Evolutionary conservation across 2,329 filamentous ascomycete species (phyloP).

Genomic region (Lecanicillium sp.): DNA sequence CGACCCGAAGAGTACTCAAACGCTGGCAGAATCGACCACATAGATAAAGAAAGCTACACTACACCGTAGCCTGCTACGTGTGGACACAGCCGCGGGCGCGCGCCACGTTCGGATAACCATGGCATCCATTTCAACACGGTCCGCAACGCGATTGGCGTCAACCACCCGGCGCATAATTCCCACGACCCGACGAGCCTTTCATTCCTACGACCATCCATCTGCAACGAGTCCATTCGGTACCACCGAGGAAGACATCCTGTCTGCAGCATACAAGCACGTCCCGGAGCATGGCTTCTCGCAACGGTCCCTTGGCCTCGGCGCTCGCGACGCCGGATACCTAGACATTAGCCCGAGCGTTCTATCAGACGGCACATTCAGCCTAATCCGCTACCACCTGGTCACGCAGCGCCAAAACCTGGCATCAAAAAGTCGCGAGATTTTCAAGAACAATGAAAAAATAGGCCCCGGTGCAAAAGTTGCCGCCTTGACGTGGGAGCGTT

Average conservation of each 20-base stretch:
- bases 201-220: slow-evolving; percentile 62
- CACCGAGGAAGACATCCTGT: slow-evolving; percentile 68
- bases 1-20: too few relatives aligned
- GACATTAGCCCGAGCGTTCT: slow-evolving; percentile 81
- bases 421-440: slow-evolving; percentile 26
- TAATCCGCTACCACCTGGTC: slow-evolving; percentile 71
- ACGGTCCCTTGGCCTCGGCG: slow-evolving; percentile 65
- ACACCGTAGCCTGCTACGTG: too few relatives aligned
- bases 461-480: slow-evolving; percentile 58
- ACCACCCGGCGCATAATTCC: too few relatives aligned
- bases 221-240: slow-evolving; percentile 53
- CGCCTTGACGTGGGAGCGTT: slow-evolving; percentile 63
- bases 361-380: slow-evolving; percentile 68
- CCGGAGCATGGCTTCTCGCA: slow-evolving; percentile 75
- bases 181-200: slow-evolving; percentile 41
- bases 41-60: too few relatives aligned
- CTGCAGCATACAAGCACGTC: slow-evolving; percentile 71
- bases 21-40: too few relatives aligned
- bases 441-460: slow-evolving; percentile 28
- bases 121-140: too few relatives aligned
- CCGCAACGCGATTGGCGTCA: too few relatives aligned
- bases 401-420: slow-evolving; percentile 56
- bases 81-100: too few relatives aligned
- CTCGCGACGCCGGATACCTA: slow-evolving; percentile 75
- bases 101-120: too few relatives aligned